Conservation (phyloP, 345 rosid species). For the Eucalyptus fibrosa region DNA sequence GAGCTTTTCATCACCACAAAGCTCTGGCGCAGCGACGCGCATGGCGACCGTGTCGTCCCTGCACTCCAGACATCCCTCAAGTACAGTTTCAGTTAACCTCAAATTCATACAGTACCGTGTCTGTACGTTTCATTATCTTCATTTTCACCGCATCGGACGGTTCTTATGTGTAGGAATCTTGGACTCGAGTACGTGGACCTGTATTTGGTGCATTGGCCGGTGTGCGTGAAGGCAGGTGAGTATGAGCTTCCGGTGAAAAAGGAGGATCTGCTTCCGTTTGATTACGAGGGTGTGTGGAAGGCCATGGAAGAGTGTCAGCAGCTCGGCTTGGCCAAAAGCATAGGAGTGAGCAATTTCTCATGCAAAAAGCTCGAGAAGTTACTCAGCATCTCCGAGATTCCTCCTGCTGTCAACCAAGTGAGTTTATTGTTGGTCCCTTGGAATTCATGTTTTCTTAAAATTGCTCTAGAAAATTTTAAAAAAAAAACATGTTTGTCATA, state of each 20-base stretch:
- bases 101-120: neutral
- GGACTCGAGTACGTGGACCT: constrained; percentile 12
- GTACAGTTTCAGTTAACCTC: neutral
- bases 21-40: constrained; percentile 18
- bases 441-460: neutral
- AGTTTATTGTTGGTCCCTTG: neutral
- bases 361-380: constrained; percentile 13
- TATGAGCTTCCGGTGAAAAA: neutral
- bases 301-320: constrained; percentile 27
- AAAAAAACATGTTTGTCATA: neutral
- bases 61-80: neutral
- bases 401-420: constrained; percentile 27
- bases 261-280: neutral
- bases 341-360: constrained; percentile 27
- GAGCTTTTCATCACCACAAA: constrained; percentile 30
- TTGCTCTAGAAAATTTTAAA: neutral
- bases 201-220: constrained; percentile 16
- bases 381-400: constrained; percentile 9
- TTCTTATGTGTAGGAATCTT: constrained; percentile 5
- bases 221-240: neutral
- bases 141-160: neutral
- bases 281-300: constrained; percentile 14
- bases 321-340: constrained; percentile 16
- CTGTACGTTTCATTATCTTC: neutral
- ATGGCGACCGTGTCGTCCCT: constrained; percentile 5